Evolutionary conservation across 768 basidiomycete genomes (phyloP).

Genomic region (Mycena rebaudengoi): DNA sequence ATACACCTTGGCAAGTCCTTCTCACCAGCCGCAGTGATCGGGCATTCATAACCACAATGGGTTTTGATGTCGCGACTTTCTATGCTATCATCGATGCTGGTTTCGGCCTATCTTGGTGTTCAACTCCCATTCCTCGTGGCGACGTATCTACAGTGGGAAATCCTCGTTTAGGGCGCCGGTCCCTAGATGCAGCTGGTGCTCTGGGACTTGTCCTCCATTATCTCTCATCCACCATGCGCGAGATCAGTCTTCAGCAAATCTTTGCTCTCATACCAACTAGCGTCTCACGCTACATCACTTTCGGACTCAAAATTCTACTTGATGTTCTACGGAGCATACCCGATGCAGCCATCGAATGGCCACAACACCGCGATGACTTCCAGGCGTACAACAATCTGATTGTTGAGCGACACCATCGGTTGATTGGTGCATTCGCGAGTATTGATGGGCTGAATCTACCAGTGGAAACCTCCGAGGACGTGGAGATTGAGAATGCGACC

Average conservation of each 20-base stretch:
- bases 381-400: slow-evolving; percentile 24
- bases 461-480: slow-evolving; percentile 45
- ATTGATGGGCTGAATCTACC: slow-evolving; percentile 53
- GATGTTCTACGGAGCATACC: slow-evolving; percentile 28
- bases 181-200: slow-evolving; percentile 46
- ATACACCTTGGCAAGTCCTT: no score
- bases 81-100: no score
- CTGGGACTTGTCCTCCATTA: slow-evolving; percentile 44
- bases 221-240: slow-evolving; percentile 41
- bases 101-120: no score
- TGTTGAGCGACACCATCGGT: slow-evolving; percentile 29
- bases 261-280: slow-evolving; percentile 44
- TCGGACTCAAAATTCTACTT: slow-evolving; percentile 33
- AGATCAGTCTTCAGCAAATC: slow-evolving; percentile 42
- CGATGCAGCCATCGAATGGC: slow-evolving; percentile 32
- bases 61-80: no score
- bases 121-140: no score
- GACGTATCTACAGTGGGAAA: no score
- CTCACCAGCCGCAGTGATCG: no score
- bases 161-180: no score
- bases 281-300: slow-evolving; percentile 35
- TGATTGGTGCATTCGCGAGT: slow-evolving; percentile 48
- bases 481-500: slow-evolving; percentile 55
- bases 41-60: no score
- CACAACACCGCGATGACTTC: slow-evolving; percentile 26